phyloP scores from a whole-genome alignment of 2,329 filamentous ascomycete species.

The Bisporella sp. region DNA sequence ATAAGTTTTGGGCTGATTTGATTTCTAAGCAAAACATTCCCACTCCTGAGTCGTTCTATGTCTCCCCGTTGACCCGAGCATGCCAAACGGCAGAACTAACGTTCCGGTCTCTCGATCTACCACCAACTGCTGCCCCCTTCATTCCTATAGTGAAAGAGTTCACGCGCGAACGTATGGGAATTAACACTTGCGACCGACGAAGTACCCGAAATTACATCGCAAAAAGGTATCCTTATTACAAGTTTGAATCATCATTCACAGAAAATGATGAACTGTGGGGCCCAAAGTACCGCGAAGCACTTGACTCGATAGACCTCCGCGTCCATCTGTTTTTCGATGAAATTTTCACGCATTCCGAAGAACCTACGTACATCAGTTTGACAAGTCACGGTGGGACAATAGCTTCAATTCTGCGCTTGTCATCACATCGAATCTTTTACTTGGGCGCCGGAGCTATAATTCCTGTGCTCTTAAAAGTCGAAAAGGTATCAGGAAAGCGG shows the following conservation, averaged over 20 bases:
- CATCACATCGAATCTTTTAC: conserved; percentile 34
- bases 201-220: conserved; percentile 47
- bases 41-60: conserved; percentile 57
- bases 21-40: conserved; percentile 48
- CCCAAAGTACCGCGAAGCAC: conserved; percentile 33
- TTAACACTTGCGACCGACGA: conserved; percentile 62
- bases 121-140: conserved; percentile 40
- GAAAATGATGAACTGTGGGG: conserved; percentile 48
- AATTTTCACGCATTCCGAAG: conserved; percentile 43
- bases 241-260: conserved; percentile 53
- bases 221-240: conserved; percentile 42
- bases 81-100: conserved; percentile 56
- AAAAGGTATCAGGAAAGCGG: conserved; percentile 28
- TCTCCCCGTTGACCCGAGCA: conserved; percentile 56
- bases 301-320: conserved; percentile 37
- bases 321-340: conserved; percentile 45
- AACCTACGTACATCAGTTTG: conserved; percentile 49
- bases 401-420: conserved; percentile 30
- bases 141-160: conserved; percentile 55
- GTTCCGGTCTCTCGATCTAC: conserved; percentile 47
- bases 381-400: conserved; percentile 56
- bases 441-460: conserved; percentile 61
- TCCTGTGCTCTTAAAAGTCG: conserved; percentile 57
- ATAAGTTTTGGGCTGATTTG: conserved; percentile 50
- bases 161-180: conserved; percentile 58